Evolutionary conservation across 257 asterid genomes (phyloP).

Genomic region (Phtheirospermum japonicum): DNA sequence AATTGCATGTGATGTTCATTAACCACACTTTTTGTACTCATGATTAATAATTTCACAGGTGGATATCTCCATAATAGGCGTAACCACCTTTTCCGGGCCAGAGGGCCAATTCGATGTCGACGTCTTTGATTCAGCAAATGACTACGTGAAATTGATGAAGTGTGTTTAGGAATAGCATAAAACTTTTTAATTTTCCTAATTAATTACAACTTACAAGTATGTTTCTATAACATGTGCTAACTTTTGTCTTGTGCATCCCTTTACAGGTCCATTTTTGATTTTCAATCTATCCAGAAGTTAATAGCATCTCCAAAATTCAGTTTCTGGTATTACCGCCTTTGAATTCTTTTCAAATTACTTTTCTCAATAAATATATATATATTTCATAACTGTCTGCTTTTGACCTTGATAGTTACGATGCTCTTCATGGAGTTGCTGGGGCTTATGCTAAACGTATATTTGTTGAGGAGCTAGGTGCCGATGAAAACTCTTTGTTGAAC

Average conservation of each 20-base stretch:
- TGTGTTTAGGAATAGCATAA: conserved; percentile 35
- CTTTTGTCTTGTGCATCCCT: conserved; percentile 26
- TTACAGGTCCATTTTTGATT: conserved; percentile 88
- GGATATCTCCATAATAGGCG: conserved; percentile 64
- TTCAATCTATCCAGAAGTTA: conserved; percentile 76
- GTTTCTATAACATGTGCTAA: conserved; percentile 22
- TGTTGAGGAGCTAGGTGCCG: conserved; percentile 91
- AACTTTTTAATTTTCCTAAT: conserved; percentile 10
- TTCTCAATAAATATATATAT: conserved; percentile 4
- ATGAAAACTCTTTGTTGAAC: conserved; percentile 76
- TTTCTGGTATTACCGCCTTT: conserved; percentile 62
- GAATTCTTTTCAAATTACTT: conserved; percentile 20
- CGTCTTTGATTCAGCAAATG: conserved; percentile 88
- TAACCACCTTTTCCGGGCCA: conserved; percentile 76
- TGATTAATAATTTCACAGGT: conserved; percentile 47
- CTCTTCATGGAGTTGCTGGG: conserved; percentile 98
- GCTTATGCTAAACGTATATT: conserved; percentile 89
- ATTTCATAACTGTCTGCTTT: conserved; percentile 11
- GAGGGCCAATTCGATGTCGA: conserved; percentile 89
- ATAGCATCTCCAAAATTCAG: conserved; percentile 74
- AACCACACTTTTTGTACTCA: conserved; percentile 16
- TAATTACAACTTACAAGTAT: not conserved
- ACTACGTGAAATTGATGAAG: conserved; percentile 95
- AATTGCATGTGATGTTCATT: not conserved
- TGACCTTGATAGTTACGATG: conserved; percentile 64